These are phyloP conservation scores for Pseudoscleropodium purum DNA, from an alignment of 225 moss, liverwort and hornwort genomes.

Conservation along the genomic window DNA sequence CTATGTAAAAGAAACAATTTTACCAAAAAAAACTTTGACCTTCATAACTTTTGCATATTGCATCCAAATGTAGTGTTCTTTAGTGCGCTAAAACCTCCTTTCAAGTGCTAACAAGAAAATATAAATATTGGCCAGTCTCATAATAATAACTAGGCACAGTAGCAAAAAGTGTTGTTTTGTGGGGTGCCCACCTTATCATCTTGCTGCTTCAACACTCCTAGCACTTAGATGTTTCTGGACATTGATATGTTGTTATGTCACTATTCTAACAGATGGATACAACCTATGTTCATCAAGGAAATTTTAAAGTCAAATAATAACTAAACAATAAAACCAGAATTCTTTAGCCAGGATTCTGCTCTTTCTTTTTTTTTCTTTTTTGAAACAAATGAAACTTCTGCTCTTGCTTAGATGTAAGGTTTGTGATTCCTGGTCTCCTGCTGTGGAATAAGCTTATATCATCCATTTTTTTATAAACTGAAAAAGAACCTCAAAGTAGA, in stretches of 20 bases:
- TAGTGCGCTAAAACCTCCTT: no score
- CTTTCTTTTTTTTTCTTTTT: rapidly evolving
- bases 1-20: no score
- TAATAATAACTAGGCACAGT: no score
- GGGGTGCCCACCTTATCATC: no score
- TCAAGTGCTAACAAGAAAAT: no score
- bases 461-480: not conserved
- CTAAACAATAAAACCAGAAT: not conserved
- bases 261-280: not conserved
- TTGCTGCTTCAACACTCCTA: not conserved
- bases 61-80: no score
- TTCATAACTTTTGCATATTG: no score
- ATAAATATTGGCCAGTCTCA: no score
- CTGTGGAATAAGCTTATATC: not conserved
- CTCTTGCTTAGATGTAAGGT: not conserved
- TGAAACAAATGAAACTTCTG: not conserved
- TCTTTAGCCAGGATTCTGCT: not conserved
- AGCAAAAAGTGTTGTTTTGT: no score
- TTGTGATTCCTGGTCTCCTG: not conserved
- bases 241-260: no score
- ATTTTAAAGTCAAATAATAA: not conserved
- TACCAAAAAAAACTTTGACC: no score
- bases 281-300: not conserved
- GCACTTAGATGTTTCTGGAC: not conserved
- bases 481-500: not conserved